Percentiles rank a stretch among this genome's conserved stretches.
These are phyloP conservation scores for Rickenella mellea DNA, from an alignment of 768 basidiomycete species.

Conservation along the genomic window DNA sequence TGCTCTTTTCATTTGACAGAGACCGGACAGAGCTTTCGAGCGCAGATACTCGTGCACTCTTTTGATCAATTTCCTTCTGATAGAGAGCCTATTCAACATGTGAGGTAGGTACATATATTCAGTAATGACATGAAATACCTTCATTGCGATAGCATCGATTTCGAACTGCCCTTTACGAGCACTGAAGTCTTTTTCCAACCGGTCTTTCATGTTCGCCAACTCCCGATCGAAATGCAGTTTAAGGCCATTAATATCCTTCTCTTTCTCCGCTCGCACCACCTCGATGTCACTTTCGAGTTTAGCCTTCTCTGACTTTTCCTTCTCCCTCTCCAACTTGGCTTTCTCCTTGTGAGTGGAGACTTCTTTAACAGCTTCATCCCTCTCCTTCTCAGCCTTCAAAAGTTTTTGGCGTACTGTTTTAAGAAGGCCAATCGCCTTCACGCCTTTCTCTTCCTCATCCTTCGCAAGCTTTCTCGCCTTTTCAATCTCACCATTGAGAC, in stretches of 20 bases:
- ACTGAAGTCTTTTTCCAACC: conserved; percentile 65
- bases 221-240: conserved; percentile 69
- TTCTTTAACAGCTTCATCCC: conserved; percentile 69
- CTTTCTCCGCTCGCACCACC: conserved; percentile 47
- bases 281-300: conserved; percentile 60
- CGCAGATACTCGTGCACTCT: conserved; percentile 51
- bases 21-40: conserved; percentile 66
- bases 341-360: conserved; percentile 38
- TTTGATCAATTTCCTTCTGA: conserved; percentile 53
- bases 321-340: conserved; percentile 44
- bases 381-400: conserved; percentile 93
- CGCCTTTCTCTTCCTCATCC: conserved; percentile 96
- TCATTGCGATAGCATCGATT: conserved; percentile 60
- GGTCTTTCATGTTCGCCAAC: conserved; percentile 44
- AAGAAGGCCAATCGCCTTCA: conserved; percentile 84
- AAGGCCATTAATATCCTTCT: conserved; percentile 50
- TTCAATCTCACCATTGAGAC: conserved; percentile 55
- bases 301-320: conserved; percentile 35
- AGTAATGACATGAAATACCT: conserved; percentile 37
- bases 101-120: neutral
- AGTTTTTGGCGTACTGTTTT: conserved; percentile 95
- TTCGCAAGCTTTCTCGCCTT: conserved; percentile 55
- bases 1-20: conserved; percentile 65
- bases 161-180: conserved; percentile 65
- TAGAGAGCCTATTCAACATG: conserved; percentile 44